A percentile compares a stretch with the other conserved stretches of the same genome.
phyloP scores from a whole-genome alignment of 1,139 yeast genomes.

The Geotrichum siamense region DNA sequence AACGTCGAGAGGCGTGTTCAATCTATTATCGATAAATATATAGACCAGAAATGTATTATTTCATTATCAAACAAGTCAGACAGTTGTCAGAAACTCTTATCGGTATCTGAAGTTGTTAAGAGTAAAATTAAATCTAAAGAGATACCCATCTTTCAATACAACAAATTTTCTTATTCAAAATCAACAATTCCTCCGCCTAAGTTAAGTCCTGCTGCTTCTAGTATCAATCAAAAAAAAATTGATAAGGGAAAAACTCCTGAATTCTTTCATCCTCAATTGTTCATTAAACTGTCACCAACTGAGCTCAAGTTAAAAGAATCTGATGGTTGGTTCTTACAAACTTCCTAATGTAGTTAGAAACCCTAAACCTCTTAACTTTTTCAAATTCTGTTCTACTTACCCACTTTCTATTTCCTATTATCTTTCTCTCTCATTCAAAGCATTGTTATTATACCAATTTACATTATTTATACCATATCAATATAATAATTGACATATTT shows the following conservation, averaged over 20 bases:
- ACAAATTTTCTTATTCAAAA: constrained; percentile 12
- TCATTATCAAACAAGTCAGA: no score
- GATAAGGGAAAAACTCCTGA: background rate
- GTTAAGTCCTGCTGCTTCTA: background rate
- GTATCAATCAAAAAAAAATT: background rate
- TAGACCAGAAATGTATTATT: no score
- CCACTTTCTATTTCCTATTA: background rate
- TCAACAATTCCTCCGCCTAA: constrained; percentile 8
- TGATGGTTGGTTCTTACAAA: constrained; percentile 12
- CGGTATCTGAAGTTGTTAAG: no score
- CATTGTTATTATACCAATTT: no score
- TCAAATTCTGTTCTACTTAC: background rate
- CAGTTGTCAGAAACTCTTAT: no score
- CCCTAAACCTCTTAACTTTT: background rate
- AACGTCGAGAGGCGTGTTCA: constrained; percentile 17
- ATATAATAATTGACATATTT: no score
- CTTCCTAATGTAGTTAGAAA: background rate
- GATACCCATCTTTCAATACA: constrained; percentile 24
- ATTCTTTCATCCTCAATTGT: constrained; percentile 7
- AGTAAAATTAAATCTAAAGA: no score
- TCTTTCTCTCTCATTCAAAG: background rate
- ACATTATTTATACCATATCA: no score
- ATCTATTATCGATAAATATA: constrained; percentile 12
- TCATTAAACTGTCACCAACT: constrained; percentile 9
- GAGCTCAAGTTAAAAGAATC: constrained; percentile 9